Percentiles rank a stretch among this genome's conserved stretches.
These are phyloP conservation scores for Zasmidium citrigriseum DNA, from an alignment of 2,329 filamentous ascomycete genomes.

Conservation along the genomic window DNA sequence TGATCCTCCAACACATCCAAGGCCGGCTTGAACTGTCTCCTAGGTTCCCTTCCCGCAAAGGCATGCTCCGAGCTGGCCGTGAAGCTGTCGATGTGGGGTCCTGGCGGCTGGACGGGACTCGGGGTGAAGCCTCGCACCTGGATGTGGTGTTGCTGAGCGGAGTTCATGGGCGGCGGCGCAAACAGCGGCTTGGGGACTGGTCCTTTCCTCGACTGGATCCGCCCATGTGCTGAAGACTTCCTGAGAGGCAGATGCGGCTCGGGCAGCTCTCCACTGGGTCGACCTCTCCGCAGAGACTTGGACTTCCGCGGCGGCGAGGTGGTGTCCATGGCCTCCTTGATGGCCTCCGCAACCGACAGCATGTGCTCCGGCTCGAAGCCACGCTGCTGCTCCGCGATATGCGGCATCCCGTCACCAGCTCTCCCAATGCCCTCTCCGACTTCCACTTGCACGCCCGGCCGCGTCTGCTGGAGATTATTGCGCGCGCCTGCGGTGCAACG, in stretches of 20 bases:
- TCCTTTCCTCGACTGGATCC: conserved; percentile 34
- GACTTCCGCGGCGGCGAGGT: conserved; percentile 3
- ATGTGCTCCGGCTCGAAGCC: conserved; percentile 23
- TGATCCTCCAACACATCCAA: conserved; percentile 29
- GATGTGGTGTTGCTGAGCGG: conserved; percentile 19
- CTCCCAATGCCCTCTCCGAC: not conserved
- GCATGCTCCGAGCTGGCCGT: conserved; percentile 38
- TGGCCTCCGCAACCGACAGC: conserved; percentile 26
- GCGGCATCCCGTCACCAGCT: not conserved
- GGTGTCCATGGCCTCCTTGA: conserved; percentile 29
- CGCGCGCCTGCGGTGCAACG: conserved; percentile 3
- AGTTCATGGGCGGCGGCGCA: conserved; percentile 17
- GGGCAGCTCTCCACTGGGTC: conserved; percentile 53
- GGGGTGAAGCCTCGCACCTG: conserved; percentile 33
- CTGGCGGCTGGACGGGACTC: conserved; percentile 27
- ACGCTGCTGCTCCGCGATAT: conserved; percentile 18
- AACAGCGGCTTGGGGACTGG: conserved; percentile 32
- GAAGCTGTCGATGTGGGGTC: conserved; percentile 30
- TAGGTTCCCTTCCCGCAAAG: conserved; percentile 32
- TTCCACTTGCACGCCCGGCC: conserved; percentile 4
- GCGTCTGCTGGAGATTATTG: not conserved
- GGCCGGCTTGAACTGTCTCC: conserved; percentile 30
- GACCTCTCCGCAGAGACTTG: conserved; percentile 4
- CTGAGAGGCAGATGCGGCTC: conserved; percentile 45
- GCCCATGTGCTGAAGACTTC: conserved; percentile 39